Evolutionary conservation across 2,329 filamentous ascomycete species (phyloP).

Genomic region (Aspergillus pseudoviridinutans): DNA sequence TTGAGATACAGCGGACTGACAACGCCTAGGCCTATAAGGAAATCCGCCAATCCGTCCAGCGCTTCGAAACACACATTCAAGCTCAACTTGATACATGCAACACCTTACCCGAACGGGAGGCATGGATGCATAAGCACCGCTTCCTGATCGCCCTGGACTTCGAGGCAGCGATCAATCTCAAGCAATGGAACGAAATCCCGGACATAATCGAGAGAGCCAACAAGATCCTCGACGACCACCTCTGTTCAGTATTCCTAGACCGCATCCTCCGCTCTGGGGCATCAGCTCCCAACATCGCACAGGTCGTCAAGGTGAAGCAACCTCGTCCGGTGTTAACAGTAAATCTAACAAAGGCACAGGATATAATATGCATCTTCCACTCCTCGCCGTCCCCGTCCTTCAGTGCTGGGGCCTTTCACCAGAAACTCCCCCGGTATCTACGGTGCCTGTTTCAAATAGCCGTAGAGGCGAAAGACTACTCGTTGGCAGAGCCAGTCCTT

Average conservation of each 20-base stretch:
- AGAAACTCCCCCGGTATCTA: slow-evolving; percentile 69
- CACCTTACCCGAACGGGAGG: slow-evolving; percentile 44
- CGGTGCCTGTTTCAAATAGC: slow-evolving; percentile 71
- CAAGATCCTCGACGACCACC: slow-evolving; percentile 33
- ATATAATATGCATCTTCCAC: slow-evolving; percentile 65
- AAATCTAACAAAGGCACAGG: slow-evolving; percentile 41
- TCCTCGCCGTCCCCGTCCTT: slow-evolving; percentile 50
- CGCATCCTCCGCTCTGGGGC: slow-evolving; percentile 54
- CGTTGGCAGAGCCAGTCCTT: slow-evolving; percentile 31
- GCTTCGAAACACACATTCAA: slow-evolving; percentile 52
- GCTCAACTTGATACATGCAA: slow-evolving; percentile 34
- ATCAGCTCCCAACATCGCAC: slow-evolving; percentile 29
- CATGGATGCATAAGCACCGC: slow-evolving; percentile 60
- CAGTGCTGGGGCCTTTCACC: slow-evolving; percentile 22
- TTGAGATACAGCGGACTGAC: neutral
- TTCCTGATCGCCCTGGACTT: slow-evolving; percentile 73
- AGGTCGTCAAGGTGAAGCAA: slow-evolving; percentile 41
- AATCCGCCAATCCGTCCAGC: slow-evolving; percentile 57
- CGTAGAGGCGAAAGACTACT: slow-evolving; percentile 34
- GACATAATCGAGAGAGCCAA: slow-evolving; percentile 52
- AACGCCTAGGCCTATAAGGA: slow-evolving; percentile 51
- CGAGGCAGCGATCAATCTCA: slow-evolving; percentile 65
- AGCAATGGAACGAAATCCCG: slow-evolving; percentile 63
- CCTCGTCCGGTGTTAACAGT: neutral
- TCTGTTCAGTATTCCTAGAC: slow-evolving; percentile 64